These are phyloP conservation scores for Gaeumannomyces sp. DNA, from an alignment of 2,329 filamentous ascomycete species.

Conservation along the genomic window DNA sequence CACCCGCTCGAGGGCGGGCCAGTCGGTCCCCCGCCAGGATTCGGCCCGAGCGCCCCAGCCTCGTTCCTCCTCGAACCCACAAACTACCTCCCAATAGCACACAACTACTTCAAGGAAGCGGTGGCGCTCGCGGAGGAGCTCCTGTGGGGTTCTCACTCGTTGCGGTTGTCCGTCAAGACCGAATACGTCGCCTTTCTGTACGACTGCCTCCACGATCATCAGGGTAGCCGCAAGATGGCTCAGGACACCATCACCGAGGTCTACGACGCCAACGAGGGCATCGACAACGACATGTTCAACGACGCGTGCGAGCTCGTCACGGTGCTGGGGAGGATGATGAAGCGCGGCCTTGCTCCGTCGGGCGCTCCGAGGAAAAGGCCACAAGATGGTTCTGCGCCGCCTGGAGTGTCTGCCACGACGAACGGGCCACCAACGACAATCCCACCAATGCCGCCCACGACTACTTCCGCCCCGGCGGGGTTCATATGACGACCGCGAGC, in stretches of 20 bases:
- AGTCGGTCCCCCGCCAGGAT: constrained; percentile 50
- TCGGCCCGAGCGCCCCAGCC: constrained; percentile 45
- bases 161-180: constrained; percentile 82
- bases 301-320: constrained; percentile 86
- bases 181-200: constrained; percentile 92
- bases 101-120: constrained; percentile 73
- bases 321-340: constrained; percentile 83
- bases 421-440: not conserved
- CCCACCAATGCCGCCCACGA: not conserved
- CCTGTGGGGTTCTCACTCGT: constrained; percentile 81
- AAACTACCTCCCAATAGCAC: constrained; percentile 79
- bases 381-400: not conserved
- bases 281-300: constrained; percentile 92
- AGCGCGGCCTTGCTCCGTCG: constrained; percentile 51
- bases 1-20: constrained; percentile 52
- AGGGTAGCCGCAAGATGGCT: constrained; percentile 69
- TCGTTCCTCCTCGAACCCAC: constrained; percentile 74
- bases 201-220: constrained; percentile 80
- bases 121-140: constrained; percentile 65
- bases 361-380: constrained; percentile 3
- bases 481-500: constrained; percentile 1
- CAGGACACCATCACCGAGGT: constrained; percentile 82
- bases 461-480: not conserved
- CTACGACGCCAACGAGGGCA: constrained; percentile 82
- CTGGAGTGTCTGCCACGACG: not conserved